A percentile compares a stretch with the other conserved stretches of the same genome.
Evolutionary conservation across 2,329 filamentous ascomycete species (phyloP).

Genomic region (Neobulgaria alba): DNA sequence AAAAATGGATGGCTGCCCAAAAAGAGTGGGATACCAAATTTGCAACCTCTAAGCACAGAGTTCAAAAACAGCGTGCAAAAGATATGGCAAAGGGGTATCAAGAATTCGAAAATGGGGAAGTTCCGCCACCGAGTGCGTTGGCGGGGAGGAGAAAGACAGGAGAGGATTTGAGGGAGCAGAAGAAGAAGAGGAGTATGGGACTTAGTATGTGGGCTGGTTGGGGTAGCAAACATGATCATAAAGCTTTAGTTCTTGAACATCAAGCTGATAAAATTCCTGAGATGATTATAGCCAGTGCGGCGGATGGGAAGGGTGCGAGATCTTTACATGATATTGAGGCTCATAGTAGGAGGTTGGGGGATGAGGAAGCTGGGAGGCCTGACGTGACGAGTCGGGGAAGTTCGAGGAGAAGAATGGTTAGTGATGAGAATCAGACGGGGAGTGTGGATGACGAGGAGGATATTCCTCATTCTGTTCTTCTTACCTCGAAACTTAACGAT

Average conservation of each 20-base stretch:
- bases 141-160: slow-evolving; percentile 56
- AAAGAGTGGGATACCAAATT: slow-evolving; percentile 66
- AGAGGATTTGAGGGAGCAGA: slow-evolving; percentile 42
- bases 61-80: slow-evolving; percentile 65
- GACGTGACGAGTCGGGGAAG: slow-evolving; percentile 29
- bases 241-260: slow-evolving; percentile 53
- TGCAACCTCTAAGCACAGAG: slow-evolving; percentile 55
- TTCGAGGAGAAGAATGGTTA: slow-evolving; percentile 39
- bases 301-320: slow-evolving; percentile 36
- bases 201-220: slow-evolving; percentile 78
- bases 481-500: slow-evolving; percentile 35
- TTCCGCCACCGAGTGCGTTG: slow-evolving; percentile 74
- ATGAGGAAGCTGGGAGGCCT: slow-evolving; percentile 4
- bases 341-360: slow-evolving; percentile 8
- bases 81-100: slow-evolving; percentile 67
- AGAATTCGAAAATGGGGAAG: slow-evolving; percentile 61
- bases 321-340: slow-evolving; percentile 16
- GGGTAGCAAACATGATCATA: slow-evolving; percentile 83
- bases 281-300: slow-evolving; percentile 29
- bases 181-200: slow-evolving; percentile 58
- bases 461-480: slow-evolving; percentile 36
- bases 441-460: slow-evolving; percentile 29
- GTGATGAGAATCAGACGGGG: slow-evolving; percentile 42
- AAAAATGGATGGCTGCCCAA: slow-evolving; percentile 75
- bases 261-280: slow-evolving; percentile 36